phyloP scores from a whole-genome alignment of 805 yeast genomes.

The Wickerhamomyces sydowiorum region DNA sequence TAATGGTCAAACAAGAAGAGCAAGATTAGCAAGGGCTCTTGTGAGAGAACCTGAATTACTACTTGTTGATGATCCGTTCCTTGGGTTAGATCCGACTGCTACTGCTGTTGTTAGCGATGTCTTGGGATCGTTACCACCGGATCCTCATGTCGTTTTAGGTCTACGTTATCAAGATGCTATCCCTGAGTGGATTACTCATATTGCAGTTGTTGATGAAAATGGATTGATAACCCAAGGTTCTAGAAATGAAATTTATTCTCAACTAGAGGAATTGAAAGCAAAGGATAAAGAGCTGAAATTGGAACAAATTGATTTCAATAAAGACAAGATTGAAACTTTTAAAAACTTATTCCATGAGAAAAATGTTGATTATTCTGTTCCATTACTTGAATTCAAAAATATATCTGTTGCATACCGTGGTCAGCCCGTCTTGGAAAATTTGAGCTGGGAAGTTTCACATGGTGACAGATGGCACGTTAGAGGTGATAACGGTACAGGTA shows the following conservation, averaged over 20 bases:
- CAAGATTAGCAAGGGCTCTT: constrained; percentile 74
- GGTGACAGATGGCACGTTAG: constrained; percentile 87
- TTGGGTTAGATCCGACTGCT: constrained; percentile 83
- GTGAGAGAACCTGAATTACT: constrained; percentile 59
- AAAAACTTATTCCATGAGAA: constrained; percentile 9
- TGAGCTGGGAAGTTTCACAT: constrained; percentile 58
- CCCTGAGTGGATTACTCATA: constrained; percentile 76
- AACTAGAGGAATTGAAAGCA: constrained; percentile 17
- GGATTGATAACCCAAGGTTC: constrained; percentile 52
- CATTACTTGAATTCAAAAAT: constrained; percentile 46
- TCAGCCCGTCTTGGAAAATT: constrained; percentile 48
- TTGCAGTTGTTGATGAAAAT: constrained; percentile 52
- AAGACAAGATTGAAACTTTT: constrained; percentile 13
- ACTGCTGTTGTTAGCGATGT: constrained; percentile 52
- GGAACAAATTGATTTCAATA: constrained; percentile 7
- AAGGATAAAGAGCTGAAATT: constrained; percentile 12
- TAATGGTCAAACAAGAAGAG: constrained; percentile 92
- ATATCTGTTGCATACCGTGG: constrained; percentile 66
- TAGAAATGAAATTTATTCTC: constrained; percentile 19
- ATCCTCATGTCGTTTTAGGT: constrained; percentile 64
- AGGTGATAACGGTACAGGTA: constrained; percentile 92
- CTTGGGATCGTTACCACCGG: constrained; percentile 36
- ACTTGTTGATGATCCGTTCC: constrained; percentile 84
- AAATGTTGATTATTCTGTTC: constrained; percentile 9
- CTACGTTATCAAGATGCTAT: constrained; percentile 67